Evolutionary conservation across 78 protist genomes (phyloP).

Genomic region (Planoprotostelium fungivorum): DNA sequence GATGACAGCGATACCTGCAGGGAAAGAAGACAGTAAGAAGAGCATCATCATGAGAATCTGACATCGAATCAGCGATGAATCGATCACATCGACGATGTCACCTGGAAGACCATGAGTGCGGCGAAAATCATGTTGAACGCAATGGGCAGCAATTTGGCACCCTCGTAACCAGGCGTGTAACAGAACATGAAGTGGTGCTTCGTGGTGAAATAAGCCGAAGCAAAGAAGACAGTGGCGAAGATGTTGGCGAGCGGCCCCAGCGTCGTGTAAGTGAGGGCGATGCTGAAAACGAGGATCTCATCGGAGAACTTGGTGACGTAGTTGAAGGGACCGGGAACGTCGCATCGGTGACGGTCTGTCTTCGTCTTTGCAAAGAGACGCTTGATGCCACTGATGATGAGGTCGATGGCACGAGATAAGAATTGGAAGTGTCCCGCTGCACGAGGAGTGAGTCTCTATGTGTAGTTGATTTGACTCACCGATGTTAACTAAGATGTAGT

Average conservation of each 20-base stretch:
- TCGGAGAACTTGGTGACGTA: not conserved
- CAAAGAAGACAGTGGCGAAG: not conserved
- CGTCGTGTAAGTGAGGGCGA: not conserved
- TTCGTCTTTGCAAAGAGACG: not conserved
- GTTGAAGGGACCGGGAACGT: not conserved
- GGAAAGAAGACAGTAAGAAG: not conserved
- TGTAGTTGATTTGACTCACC: not conserved
- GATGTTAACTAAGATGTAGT: not conserved
- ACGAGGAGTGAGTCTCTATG: not conserved
- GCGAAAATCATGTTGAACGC: not conserved
- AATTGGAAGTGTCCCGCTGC: not conserved
- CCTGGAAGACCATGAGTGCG: not conserved
- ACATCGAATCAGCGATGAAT: not conserved
- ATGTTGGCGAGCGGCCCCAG: not conserved
- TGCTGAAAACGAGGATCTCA: not conserved
- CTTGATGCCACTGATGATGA: not conserved
- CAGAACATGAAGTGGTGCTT: not conserved
- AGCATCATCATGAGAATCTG: not conserved
- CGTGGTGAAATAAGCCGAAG: not conserved
- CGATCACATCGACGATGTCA: not conserved
- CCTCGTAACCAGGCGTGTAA: not conserved
- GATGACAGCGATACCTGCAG: not conserved
- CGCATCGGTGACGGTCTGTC: not conserved
- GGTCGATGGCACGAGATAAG: not conserved
- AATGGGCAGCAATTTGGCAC: not conserved